Evolutionary conservation across 2,329 filamentous ascomycete genomes (phyloP), one percentile per base, ranked within the genome.

Genomic region (Cercospora sp.): DNA sequence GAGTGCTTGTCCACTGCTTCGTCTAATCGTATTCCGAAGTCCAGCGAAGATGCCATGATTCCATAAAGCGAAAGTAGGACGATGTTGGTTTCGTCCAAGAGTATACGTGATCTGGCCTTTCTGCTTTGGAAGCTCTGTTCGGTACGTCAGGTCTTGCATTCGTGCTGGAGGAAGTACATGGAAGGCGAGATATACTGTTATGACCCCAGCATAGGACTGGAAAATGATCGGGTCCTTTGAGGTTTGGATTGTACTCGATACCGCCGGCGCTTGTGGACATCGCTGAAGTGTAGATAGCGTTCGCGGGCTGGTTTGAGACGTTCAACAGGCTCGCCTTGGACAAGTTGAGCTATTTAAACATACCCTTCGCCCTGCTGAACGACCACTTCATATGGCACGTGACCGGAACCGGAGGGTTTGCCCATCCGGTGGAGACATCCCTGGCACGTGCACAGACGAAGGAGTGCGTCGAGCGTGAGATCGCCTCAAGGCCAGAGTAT

Each of bases 131-230:
- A 65, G 55, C 33, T 60, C 63, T 65, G 5, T 39, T 5, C n/a
- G 36, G 10, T 51, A 45, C 18, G 39, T 64, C 42, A 53, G 48
- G 6, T 13, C 5, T 10, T 48, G n/a, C 18, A 48, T 23, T 48
- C n/a, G 10, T 18, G 45, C 45, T 23, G 45, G 20, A 5, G 1
- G 10, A 23, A 12, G 18, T 48, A 48, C 10, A 13, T 23, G 20
- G 13, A 0, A 1, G 45, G 45, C 45, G 45, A 48, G 9, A 1
- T 16, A 59, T 60, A 65, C 63, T 57, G 16, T 48, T 65, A 45
- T 65, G 63, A 16, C 63, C 63, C 63, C 63, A 65, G 63, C 63
- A 65, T 33, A 65, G 36, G 18, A 65, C 63, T n/a, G 63, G 63
- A 51, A 65, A 53, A 45, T 65, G 63, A 31, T 4, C 36, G 58